Evolutionary conservation across 2,329 filamentous ascomycete species (phyloP), one percentile per base, ranked within the genome.

Genomic region (Aspergillus sp.): DNA sequence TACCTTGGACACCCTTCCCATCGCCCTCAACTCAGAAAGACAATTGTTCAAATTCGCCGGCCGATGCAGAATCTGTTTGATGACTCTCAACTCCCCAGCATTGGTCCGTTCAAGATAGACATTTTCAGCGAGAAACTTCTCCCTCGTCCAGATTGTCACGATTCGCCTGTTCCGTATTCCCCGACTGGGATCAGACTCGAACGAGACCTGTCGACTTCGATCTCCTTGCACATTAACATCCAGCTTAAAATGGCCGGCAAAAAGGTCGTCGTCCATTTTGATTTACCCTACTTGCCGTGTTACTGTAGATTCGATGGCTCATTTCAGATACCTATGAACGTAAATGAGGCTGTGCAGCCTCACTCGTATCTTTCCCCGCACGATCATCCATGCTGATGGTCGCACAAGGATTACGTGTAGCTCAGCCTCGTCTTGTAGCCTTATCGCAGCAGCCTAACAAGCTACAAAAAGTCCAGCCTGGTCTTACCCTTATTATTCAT

Each of bases 161-260:
- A 29, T n/a, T n/a, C 31, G 31, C n/a, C 31, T 32, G 19, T 19
- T 19, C 19, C 19, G 19, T 19, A 19, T 19, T 19, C 19, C 19
- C 19, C 19, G 19, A 32, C 31, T n/a, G 7, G 19, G 13, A 11
- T 27, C 5, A 5, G 27, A 27, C 10, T 19, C 12, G 10, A 27
- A n/a, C 1, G 19, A 30, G 12, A 39, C 27, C 35, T 30, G 19
- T 4, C 37, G 37, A 39, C 27, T 30, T n/a, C 37, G 37, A n/a
- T 39, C 37, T 30, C 37, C 37, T 11, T 28, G 37, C 4, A 39
- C 33, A 27, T 32, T 37, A 19, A 42, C 32, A 29, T 42, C 28
- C 19, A 42, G 33, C 27, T 36, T 35, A n/a, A 19, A 19, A 19
- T 19, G 19, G 19, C 19, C 19, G 19, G 19, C 19, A 19, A 19